Base-by-base conservation (phyloP, 371 early-diverging fungal genomes). In the Lichtheimia corymbifera region DNA sequence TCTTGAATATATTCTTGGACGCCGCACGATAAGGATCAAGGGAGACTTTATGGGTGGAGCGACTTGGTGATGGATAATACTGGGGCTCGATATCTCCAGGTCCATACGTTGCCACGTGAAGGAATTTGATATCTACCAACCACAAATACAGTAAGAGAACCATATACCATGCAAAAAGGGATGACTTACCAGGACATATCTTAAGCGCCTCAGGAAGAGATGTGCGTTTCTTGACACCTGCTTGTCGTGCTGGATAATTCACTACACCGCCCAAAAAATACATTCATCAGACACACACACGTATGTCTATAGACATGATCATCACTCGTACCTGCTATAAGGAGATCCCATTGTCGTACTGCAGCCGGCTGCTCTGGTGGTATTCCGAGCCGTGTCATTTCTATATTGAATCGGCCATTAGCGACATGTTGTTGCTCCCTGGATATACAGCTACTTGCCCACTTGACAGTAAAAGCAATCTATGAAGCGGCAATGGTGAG, bases 261-360 rank as follows among this genome's bases (percentile, higher is more conserved):
- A 87, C 86, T 74, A 47, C 7, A 1, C 7, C 42, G 30, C 15
- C 22, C 6, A 51, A 20, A 35, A 43, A 44, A 18, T 25, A 43
- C n/a, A 45, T 24, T 42, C 58, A 53, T 43, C 15, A 40, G 1
- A 24, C 5, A 52, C 11, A 22, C 20, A 20, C 18, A 25, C 18
- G 5, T n/a, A n/a, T n/a, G 14, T 42, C 4, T 47, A 25, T 25
- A 86, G 2, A 45, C 6, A 22, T 66, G 84, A 18, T 18, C 20
- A 45, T n/a, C 25, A 24, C 7, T 17, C 9, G 2, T 89, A 68
- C 94, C 93, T 15, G 96, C 96, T 50, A 95, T 85, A 24, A 97
- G 74, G 4, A 84, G 84, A 27, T 90, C 76, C 97, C 97, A 97
- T 72, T 97, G 97, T 67, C 92, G 94, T 9, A 94, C 94, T 2